Conservation (phyloP, 371 early-diverging fungal species). For the Massospora cicadina region DNA sequence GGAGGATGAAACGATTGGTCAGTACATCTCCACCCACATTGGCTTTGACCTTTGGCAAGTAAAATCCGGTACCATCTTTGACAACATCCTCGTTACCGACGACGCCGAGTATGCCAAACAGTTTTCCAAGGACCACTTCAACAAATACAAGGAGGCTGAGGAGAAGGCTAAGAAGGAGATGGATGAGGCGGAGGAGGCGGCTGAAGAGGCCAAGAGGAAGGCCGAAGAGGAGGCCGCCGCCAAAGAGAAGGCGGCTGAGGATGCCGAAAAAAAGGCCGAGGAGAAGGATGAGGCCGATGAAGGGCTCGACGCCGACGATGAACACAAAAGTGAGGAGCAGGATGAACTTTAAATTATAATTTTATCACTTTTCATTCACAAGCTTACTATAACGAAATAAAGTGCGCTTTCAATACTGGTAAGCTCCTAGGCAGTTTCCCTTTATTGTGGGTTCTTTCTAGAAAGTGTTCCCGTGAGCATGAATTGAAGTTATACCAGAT, state of each 20-base stretch:
- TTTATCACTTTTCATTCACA: too few relatives aligned
- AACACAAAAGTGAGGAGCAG: too few relatives aligned
- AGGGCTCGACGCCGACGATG: not conserved
- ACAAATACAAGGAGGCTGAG: slow-evolving; percentile 29
- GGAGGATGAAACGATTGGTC: slow-evolving; percentile 64
- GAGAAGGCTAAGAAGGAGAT: slow-evolving; percentile 26
- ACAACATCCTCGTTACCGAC: slow-evolving; percentile 71
- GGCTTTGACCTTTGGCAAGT: slow-evolving; percentile 97
- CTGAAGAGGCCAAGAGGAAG: not conserved
- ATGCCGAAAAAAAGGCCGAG: not conserved
- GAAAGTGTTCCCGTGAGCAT: too few relatives aligned
- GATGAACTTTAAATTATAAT: too few relatives aligned
- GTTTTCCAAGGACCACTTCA: slow-evolving; percentile 46
- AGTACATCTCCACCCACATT: slow-evolving; percentile 58
- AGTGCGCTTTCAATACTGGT: too few relatives aligned
- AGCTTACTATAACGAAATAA: too few relatives aligned
- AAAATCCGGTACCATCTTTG: slow-evolving; percentile 78
- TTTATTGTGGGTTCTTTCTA: too few relatives aligned
- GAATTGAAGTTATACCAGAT: too few relatives aligned
- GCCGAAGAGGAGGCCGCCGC: slow-evolving; percentile 5
- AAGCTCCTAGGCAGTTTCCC: too few relatives aligned
- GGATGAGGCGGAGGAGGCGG: slow-evolving; percentile 17
- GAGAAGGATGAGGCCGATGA: slow-evolving; percentile 6
- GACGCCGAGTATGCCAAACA: slow-evolving; percentile 43
- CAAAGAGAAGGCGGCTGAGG: not conserved